Percentiles rank a stretch among this genome's conserved stretches.
These are phyloP conservation scores for Rutstroemia sp. DNA, from an alignment of 2,329 filamentous ascomycete genomes.

Conservation along the genomic window DNA sequence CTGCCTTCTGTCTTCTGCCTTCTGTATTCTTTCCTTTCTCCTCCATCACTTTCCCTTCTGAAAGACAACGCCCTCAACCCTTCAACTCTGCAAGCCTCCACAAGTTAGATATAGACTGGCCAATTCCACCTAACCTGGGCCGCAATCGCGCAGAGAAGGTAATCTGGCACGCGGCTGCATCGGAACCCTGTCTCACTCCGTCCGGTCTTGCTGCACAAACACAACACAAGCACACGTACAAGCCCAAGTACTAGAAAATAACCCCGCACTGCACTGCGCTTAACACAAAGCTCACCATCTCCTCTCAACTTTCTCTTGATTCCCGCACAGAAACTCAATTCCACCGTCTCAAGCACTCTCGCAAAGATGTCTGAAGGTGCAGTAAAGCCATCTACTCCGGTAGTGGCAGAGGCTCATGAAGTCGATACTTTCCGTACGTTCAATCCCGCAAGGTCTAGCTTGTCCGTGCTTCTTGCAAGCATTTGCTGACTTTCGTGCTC, in stretches of 20 bases:
- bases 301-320: neutral
- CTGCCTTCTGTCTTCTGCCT: neutral
- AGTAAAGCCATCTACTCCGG: conserved; percentile 37
- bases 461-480: conserved; percentile 1
- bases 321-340: neutral
- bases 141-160: no score
- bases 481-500: conserved; percentile 18
- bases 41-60: neutral
- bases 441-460: neutral
- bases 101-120: neutral
- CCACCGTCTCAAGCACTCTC: neutral
- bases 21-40: neutral
- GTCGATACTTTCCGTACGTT: conserved; percentile 65
- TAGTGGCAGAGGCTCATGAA: conserved; percentile 68
- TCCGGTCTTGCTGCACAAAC: no score
- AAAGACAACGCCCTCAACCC: neutral
- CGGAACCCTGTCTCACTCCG: no score
- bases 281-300: neutral
- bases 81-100: neutral
- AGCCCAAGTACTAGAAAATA: no score
- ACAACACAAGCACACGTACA: no score
- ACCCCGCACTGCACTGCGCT: neutral
- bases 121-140: neutral
- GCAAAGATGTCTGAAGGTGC: conserved; percentile 39
- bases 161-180: no score